A percentile compares a stretch with the other conserved stretches of the same genome.
Evolutionary conservation across 805 yeast species (phyloP).

Genomic region (Teunomyces tritomae): DNA sequence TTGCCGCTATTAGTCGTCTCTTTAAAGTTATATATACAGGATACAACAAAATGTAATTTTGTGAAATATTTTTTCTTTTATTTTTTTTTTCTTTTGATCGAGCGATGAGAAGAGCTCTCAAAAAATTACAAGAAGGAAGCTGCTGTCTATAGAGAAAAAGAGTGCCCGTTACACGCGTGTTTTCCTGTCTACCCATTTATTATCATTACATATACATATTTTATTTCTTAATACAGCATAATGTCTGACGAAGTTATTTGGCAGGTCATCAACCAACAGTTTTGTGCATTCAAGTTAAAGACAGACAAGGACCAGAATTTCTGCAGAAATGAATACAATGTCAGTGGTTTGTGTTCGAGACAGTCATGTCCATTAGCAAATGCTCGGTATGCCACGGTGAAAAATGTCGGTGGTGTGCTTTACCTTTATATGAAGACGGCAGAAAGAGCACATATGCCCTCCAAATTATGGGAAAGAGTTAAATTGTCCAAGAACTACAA

Average conservation of each 20-base stretch:
- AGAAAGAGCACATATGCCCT: constrained; percentile 95
- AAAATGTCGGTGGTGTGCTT: constrained; percentile 72
- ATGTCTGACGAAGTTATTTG: constrained; percentile 85
- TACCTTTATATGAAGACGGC: constrained; percentile 95
- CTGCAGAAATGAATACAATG: constrained; percentile 95
- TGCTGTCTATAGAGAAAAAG: neutral
- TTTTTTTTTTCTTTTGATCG: constrained; percentile 1
- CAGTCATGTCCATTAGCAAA: constrained; percentile 96
- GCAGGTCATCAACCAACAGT: constrained; percentile 94
- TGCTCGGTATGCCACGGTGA: constrained; percentile 85
- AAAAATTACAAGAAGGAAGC: constrained; percentile 4
- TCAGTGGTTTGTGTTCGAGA: constrained; percentile 88
- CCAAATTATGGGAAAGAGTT: constrained; percentile 92
- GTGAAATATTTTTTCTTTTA: neutral
- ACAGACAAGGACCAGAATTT: constrained; percentile 88
- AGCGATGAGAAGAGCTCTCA: constrained; percentile 4
- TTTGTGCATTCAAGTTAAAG: constrained; percentile 90
- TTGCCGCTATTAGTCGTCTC: neutral
- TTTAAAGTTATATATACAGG: neutral
- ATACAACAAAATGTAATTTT: neutral
- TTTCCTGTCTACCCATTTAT: neutral
- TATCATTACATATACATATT: neutral
- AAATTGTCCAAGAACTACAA: constrained; percentile 85
- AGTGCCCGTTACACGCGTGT: neutral
- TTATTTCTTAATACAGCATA: constrained; percentile 1